Conservation (phyloP, 768 basidiomycete species). For the Amylocystis lapponica region DNA sequence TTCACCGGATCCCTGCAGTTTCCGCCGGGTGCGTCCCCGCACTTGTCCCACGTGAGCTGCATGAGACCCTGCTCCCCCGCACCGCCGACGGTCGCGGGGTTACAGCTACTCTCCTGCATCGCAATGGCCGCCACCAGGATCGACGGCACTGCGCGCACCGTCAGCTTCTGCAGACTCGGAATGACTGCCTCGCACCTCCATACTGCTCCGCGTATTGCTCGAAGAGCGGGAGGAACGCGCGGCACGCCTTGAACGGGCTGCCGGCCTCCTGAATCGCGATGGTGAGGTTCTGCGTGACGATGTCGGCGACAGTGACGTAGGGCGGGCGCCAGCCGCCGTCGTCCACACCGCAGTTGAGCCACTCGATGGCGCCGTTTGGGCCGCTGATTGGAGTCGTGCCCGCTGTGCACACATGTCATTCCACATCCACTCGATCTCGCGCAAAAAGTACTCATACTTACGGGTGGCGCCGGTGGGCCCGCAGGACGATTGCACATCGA, state of each 20-base stretch:
- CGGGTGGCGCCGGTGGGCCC: slow-evolving; percentile 6
- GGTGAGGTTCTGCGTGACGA: slow-evolving; percentile 41
- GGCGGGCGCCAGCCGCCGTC: slow-evolving; percentile 70
- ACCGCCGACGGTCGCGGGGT: slow-evolving; percentile 58
- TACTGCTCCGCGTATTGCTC: slow-evolving; percentile 47
- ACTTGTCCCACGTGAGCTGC: slow-evolving; percentile 81
- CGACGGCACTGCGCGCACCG: slow-evolving; percentile 43
- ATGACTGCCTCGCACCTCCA: slow-evolving; percentile 34
- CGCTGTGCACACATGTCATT: slow-evolving; percentile 36
- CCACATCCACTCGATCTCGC: too few relatives aligned
- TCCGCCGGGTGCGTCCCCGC: slow-evolving; percentile 44
- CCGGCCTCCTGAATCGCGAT: slow-evolving; percentile 41
- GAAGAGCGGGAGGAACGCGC: slow-evolving; percentile 45
- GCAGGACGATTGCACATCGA: slow-evolving; percentile 2
- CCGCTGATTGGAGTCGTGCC: slow-evolving; percentile 45
- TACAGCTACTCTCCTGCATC: slow-evolving; percentile 83
- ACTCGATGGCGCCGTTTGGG: slow-evolving; percentile 68
- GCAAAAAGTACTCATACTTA: slow-evolving; percentile 8
- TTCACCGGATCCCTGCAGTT: slow-evolving; percentile 37
- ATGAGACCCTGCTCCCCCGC: slow-evolving; percentile 83
- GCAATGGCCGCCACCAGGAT: slow-evolving; percentile 83
- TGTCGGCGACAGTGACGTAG: slow-evolving; percentile 43
- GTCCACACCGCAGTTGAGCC: slow-evolving; percentile 74
- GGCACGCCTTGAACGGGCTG: slow-evolving; percentile 58
- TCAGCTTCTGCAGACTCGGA: neutral